Percentiles rank a stretch among this genome's conserved stretches.
Evolutionary conservation across 345 rosid species (phyloP).

Genomic region (Populus nigra): DNA sequence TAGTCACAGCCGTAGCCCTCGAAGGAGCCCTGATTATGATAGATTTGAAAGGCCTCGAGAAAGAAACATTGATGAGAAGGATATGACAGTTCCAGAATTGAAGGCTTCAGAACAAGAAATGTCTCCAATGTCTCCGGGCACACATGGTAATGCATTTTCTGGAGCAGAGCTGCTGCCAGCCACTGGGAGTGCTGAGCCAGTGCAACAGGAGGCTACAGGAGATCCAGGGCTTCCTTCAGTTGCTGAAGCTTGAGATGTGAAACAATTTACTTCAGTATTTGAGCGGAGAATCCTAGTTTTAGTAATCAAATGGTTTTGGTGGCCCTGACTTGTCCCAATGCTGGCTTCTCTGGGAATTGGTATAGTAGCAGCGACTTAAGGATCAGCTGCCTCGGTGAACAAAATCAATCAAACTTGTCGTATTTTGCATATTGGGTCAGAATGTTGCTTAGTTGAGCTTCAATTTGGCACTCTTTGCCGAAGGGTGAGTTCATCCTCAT

Average conservation of each 20-base stretch:
- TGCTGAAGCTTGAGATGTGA: conserved; percentile 2
- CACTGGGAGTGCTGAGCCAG: conserved; percentile 21
- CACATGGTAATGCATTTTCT: conserved; percentile 16
- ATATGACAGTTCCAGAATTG: conserved; percentile 18
- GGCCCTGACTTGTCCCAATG: not conserved
- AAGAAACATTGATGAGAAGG: conserved; percentile 23
- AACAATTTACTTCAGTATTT: not conserved
- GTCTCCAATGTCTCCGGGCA: conserved; percentile 25
- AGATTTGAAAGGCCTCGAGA: conserved; percentile 44
- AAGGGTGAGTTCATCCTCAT: too few relatives aligned
- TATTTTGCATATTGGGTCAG: too few relatives aligned
- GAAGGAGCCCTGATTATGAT: conserved; percentile 27
- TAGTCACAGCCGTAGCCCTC: conserved; percentile 9
- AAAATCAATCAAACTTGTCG: too few relatives aligned
- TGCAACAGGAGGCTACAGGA: conserved; percentile 12
- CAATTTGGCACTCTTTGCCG: too few relatives aligned
- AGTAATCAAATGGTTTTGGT: not conserved
- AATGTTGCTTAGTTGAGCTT: too few relatives aligned
- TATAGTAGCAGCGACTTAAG: too few relatives aligned
- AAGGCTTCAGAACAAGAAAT: conserved; percentile 24
- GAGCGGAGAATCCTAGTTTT: not conserved
- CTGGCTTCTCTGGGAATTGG: not conserved
- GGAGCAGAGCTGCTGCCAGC: conserved; percentile 8
- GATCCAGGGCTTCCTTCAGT: conserved; percentile 5
- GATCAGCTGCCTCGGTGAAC: too few relatives aligned